Percentiles rank a stretch among this genome's conserved stretches.
These are phyloP conservation scores for Nigrograna mackinnonii DNA, from an alignment of 2,329 filamentous ascomycete genomes.

Conservation along the genomic window DNA sequence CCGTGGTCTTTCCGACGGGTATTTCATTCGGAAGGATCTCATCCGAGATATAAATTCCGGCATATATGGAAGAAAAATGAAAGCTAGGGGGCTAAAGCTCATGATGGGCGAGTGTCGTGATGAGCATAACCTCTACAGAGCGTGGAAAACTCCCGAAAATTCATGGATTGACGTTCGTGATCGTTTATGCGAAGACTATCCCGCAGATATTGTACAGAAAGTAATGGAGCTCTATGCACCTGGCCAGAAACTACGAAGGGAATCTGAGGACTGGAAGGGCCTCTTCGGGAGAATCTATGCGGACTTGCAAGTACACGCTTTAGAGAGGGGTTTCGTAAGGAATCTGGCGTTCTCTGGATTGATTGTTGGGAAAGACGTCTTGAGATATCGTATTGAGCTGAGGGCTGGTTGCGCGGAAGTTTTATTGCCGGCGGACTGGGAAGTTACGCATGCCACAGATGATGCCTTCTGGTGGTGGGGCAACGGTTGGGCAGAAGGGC, in stretches of 20 bases:
- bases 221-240: constrained; percentile 52
- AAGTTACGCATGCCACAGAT: constrained; percentile 60
- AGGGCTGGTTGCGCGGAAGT: constrained; percentile 51
- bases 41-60: constrained; percentile 54
- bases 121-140: constrained; percentile 57
- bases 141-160: constrained; percentile 51
- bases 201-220: constrained; percentile 45
- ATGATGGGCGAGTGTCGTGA: constrained; percentile 59
- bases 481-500: constrained; percentile 47
- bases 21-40: constrained; percentile 50
- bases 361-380: constrained; percentile 50
- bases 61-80: constrained; percentile 50
- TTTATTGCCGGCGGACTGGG: constrained; percentile 50
- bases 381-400: constrained; percentile 60
- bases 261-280: constrained; percentile 52
- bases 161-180: constrained; percentile 47
- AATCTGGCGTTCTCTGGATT: constrained; percentile 47
- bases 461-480: constrained; percentile 66
- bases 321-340: constrained; percentile 56
- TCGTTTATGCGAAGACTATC: constrained; percentile 58
- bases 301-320: constrained; percentile 58
- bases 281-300: constrained; percentile 60
- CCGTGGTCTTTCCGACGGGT: constrained; percentile 54
- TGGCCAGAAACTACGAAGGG: constrained; percentile 38
- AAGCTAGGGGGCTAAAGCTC: constrained; percentile 50